Evolutionary conservation across 192 early-diverging fungal species (phyloP), one percentile per base, ranked within the genome.

Genomic region (Coemansia sp.): DNA sequence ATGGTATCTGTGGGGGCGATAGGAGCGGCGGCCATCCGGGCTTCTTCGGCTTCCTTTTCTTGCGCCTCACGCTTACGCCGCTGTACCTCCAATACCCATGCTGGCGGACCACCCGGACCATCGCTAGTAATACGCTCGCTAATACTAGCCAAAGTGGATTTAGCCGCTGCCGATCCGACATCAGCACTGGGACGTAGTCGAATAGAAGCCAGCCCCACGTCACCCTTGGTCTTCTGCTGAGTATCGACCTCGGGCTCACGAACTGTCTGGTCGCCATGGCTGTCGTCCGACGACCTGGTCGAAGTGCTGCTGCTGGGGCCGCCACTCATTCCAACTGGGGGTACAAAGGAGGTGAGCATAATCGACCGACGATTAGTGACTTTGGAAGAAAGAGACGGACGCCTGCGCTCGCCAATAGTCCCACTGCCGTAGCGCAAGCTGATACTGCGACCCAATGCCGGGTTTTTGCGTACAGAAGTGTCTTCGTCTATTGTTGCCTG

Each of bases 51-150:
- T 78, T 75, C 73, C 52, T 69, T 71, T 36, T 83, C 70, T 31
- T 43, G 63, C 12, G 75, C 72, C 44, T 75, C 81, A 40, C 67
- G 81, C 73, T 78, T 83, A 4, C 76, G 69, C 44, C 76, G 70
- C 73, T 83, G 81, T n/a, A 78, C 81, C 61, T 83, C 81, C 70
- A 75, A 70, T 47, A 83, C 71, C 81, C 81, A 83, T 55, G 65
- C 72, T 0, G 81, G 81, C 12, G 31, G 66, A 12, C 53, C 64
- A 16, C 60, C 67, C 11, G n/a, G 29, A 2, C 41, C 66, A 47
- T 31, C 64, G 29, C 66, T 52, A 41, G 69, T 64, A 36, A 72
- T 66, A 8, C 61, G 49, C 50, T 75, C 76, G 60, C 81, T 66
- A 41, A 83, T 83, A 41, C 73, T 79, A 70, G 78, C 66, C 65